Percentiles rank a stretch among this genome's conserved stretches.
Evolutionary conservation across 331 rosid species (phyloP).

Genomic region (Rhamnella rubrinervis): DNA sequence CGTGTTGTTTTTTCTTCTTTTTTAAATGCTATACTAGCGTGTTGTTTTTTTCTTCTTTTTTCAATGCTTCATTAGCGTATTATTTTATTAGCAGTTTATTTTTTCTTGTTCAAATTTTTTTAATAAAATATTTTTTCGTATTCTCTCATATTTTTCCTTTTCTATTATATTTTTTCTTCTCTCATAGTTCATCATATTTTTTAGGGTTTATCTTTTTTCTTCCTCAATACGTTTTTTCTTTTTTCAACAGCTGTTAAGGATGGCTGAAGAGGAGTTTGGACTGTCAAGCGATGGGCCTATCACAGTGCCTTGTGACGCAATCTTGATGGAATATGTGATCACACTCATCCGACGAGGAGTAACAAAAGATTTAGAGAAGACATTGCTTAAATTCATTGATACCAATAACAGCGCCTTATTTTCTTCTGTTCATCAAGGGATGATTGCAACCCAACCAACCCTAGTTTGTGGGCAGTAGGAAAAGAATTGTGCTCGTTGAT

Average conservation of each 20-base stretch:
- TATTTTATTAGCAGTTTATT: too few species aligned
- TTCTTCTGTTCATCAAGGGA: not conserved
- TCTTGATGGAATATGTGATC: not conserved
- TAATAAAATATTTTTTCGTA: too few species aligned
- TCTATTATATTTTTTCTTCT: too few species aligned
- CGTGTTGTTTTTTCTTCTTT: too few species aligned
- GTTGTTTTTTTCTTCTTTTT: too few species aligned
- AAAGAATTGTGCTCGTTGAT: not conserved
- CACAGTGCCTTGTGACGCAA: conserved; percentile 4
- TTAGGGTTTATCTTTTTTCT: too few species aligned
- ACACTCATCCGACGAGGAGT: not conserved
- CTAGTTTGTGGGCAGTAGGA: not conserved
- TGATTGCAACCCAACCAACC: not conserved
- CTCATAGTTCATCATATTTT: too few species aligned
- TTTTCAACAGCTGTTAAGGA: conserved; percentile 13
- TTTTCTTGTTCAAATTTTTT: too few species aligned
- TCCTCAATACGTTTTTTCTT: too few species aligned
- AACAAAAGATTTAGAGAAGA: not conserved
- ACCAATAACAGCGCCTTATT: not conserved
- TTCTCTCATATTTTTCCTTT: too few species aligned
- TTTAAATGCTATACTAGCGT: too few species aligned
- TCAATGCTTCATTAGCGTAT: too few species aligned
- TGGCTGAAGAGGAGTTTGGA: conserved; percentile 22
- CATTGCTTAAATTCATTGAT: not conserved
- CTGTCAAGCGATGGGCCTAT: not conserved